phyloP scores from a whole-genome alignment of 2,329 filamentous ascomycete species.

The Gliomastix tumulicola region DNA sequence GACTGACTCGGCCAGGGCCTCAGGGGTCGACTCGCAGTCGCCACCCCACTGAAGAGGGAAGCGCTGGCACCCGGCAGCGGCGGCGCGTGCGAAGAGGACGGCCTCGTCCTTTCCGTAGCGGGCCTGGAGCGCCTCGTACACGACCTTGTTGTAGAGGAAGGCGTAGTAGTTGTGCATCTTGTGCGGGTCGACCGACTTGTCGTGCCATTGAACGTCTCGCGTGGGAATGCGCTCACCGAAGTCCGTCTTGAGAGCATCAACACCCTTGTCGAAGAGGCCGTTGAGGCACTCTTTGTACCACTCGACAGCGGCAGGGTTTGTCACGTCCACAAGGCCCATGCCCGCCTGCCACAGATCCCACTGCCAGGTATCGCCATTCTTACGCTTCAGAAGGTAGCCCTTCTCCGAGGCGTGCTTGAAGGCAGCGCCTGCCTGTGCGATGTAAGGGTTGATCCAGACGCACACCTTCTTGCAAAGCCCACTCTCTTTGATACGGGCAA shows the following conservation, averaged over 20 bases:
- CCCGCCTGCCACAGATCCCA: conserved; percentile 75
- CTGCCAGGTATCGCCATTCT: conserved; percentile 65
- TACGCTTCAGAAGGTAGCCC: conserved; percentile 63
- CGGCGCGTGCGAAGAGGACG: conserved; percentile 59
- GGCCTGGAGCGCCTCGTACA: conserved; percentile 57
- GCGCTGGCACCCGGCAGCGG: conserved; percentile 60
- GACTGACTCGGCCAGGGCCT: conserved; percentile 65
- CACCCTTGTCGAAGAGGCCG: conserved; percentile 58
- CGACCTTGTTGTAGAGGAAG: conserved; percentile 64
- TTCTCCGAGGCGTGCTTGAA: conserved; percentile 59
- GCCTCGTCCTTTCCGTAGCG: conserved; percentile 46
- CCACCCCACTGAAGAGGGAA: conserved; percentile 69
- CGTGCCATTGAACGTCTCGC: conserved; percentile 57
- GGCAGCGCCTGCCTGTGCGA: conserved; percentile 60
- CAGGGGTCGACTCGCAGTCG: conserved; percentile 67
- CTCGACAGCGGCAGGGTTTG: conserved; percentile 58
- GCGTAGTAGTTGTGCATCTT: conserved; percentile 75
- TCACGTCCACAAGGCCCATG: conserved; percentile 69
- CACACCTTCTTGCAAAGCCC: conserved; percentile 58
- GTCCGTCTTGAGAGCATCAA: conserved; percentile 70
- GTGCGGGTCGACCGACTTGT: conserved; percentile 48
- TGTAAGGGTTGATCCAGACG: conserved; percentile 72
- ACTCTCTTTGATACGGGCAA: conserved; percentile 55
- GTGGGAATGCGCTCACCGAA: conserved; percentile 68
- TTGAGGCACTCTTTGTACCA: conserved; percentile 61